Conservation (phyloP, 345 rosid species). For the Viola odorata region DNA sequence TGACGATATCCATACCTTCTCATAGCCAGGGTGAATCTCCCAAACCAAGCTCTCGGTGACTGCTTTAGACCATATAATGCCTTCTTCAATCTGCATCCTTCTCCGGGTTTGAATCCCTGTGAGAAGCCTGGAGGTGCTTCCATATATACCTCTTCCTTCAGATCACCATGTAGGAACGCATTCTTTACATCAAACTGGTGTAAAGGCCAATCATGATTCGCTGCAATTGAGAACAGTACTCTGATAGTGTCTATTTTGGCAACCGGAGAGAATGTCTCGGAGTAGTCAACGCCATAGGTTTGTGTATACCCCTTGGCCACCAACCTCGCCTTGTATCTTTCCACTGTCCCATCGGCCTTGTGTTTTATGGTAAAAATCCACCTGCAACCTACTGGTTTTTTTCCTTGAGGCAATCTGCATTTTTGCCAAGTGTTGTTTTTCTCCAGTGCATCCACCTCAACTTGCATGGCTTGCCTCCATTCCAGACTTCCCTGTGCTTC, state of each 20-base stretch:
- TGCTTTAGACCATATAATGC: neutral
- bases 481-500: neutral
- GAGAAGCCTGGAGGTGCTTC: neutral
- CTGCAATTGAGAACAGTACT: neutral
- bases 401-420: neutral
- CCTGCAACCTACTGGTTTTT: neutral
- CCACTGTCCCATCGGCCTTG: neutral
- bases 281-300: neutral
- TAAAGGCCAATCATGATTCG: neutral
- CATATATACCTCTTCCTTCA: neutral
- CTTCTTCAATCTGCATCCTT: neutral
- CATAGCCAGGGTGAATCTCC: neutral
- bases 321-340: neutral
- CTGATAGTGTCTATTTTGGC: neutral
- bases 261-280: neutral
- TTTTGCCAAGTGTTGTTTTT: neutral
- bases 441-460: neutral
- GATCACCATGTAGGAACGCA: no score
- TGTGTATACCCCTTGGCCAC: neutral
- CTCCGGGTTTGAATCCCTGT: neutral
- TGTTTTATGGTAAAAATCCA: neutral
- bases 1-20: neutral
- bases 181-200: no score
- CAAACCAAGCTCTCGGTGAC: no score
- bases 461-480: neutral